phyloP scores from a whole-genome alignment of 768 basidiomycete genomes.

The Pleurotus salmoneostramineus region DNA sequence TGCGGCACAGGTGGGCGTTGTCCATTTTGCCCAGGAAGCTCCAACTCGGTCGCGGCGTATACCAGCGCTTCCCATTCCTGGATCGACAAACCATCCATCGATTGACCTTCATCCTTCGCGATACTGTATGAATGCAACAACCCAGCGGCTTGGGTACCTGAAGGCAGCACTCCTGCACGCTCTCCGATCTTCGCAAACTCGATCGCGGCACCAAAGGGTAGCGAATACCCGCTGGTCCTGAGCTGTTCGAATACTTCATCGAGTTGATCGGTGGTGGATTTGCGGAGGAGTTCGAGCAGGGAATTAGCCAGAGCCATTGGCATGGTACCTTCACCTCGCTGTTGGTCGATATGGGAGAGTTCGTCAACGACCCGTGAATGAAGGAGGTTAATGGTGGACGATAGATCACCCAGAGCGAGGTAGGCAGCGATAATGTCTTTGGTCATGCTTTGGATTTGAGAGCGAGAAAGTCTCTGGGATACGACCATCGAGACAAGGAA shows the following conservation, averaged over 20 bases:
- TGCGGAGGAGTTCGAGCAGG: not conserved
- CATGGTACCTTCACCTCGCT: not conserved
- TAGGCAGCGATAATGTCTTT: not conserved
- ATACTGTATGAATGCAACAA: slow-evolving; percentile 43
- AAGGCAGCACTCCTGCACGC: slow-evolving; percentile 27
- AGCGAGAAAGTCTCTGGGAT: not conserved
- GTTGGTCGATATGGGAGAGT: not conserved
- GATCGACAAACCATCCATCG: slow-evolving; percentile 24
- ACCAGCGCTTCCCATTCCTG: slow-evolving; percentile 46
- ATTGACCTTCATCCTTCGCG: slow-evolving; percentile 21
- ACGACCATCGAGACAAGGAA: not conserved
- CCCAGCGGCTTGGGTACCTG: slow-evolving; percentile 27
- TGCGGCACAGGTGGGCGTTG: slow-evolving; percentile 2
- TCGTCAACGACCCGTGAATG: not conserved
- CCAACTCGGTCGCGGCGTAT: slow-evolving; percentile 30
- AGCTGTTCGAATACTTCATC: not conserved
- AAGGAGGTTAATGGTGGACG: not conserved
- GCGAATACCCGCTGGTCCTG: not conserved
- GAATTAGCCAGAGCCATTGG: not conserved
- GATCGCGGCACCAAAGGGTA: slow-evolving; percentile 25
- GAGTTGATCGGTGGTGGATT: not conserved
- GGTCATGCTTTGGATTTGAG: not conserved
- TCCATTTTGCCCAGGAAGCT: slow-evolving; percentile 5
- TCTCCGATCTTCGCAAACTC: slow-evolving; percentile 29
- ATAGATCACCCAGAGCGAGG: not conserved